phyloP scores from a whole-genome alignment of 371 early-diverging fungal genomes.

The Nematocida ausubeli region DNA sequence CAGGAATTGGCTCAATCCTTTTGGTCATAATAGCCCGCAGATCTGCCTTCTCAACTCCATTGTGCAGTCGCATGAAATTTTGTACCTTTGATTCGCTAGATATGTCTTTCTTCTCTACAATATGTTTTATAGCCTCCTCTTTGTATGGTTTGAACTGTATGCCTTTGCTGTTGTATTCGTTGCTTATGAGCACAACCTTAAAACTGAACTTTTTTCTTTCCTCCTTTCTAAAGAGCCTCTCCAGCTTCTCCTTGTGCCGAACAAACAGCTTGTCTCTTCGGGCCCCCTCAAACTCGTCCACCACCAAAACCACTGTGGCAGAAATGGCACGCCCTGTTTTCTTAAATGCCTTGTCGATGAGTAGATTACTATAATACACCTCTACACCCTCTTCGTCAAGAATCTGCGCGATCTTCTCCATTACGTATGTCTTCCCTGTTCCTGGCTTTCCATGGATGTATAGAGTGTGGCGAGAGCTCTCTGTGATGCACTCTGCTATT shows the following conservation, averaged over 20 bases:
- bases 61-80: background rate
- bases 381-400: slow-evolving; percentile 4
- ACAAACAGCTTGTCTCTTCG: slow-evolving; percentile 25
- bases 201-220: slow-evolving; percentile 9
- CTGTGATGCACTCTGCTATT: slow-evolving; percentile 2
- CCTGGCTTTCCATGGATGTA: slow-evolving; percentile 49
- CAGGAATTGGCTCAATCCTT: background rate
- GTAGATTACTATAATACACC: slow-evolving; percentile 41
- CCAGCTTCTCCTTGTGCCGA: slow-evolving; percentile 19
- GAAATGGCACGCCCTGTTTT: background rate
- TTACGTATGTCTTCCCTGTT: slow-evolving; percentile 30
- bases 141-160: slow-evolving; percentile 42
- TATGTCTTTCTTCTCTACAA: background rate
- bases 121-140: slow-evolving; percentile 27
- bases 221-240: slow-evolving; percentile 2
- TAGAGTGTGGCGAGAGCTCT: background rate
- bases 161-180: slow-evolving; percentile 34
- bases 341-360: slow-evolving; percentile 33
- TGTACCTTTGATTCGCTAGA: background rate
- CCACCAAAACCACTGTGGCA: slow-evolving; percentile 15
- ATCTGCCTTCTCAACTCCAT: slow-evolving; percentile 29
- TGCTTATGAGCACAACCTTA: slow-evolving; percentile 40
- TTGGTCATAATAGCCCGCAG: slow-evolving; percentile 5
- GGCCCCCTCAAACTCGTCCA: slow-evolving; percentile 49
- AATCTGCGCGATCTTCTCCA: background rate